Evolutionary conservation across 371 early-diverging fungal species (phyloP).

Genomic region (Apophysomyces elegans): DNA sequence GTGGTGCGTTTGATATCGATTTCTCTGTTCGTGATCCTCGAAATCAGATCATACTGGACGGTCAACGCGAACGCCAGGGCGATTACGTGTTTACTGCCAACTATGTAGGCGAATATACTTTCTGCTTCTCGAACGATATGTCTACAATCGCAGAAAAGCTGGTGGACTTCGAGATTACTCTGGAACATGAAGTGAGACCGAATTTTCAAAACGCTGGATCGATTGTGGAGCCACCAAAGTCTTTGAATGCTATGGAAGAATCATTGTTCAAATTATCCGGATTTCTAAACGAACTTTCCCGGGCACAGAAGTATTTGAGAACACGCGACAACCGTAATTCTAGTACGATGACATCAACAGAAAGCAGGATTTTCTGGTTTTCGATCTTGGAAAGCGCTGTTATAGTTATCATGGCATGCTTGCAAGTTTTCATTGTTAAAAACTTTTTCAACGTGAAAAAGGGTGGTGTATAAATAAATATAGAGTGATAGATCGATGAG

Average conservation of each 20-base stretch:
- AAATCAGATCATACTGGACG: conserved; percentile 62
- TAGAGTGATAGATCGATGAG: too few relatives aligned
- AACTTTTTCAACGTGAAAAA: conserved; percentile 74
- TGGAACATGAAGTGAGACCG: conserved; percentile 79
- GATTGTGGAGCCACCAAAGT: conserved; percentile 45
- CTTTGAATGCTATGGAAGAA: conserved; percentile 73
- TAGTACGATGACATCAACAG: conserved; percentile 83
- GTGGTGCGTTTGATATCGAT: conserved; percentile 93
- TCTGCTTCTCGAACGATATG: conserved; percentile 93
- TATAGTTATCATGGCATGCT: conserved; percentile 78
- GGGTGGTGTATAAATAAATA: conserved; percentile 54
- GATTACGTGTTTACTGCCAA: conserved; percentile 89
- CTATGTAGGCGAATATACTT: conserved; percentile 83
- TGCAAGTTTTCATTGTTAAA: conserved; percentile 87
- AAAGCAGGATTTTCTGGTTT: conserved; percentile 88
- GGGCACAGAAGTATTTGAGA: conserved; percentile 85
- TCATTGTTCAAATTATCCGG: conserved; percentile 56
- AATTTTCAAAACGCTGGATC: conserved; percentile 20
- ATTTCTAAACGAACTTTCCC: conserved; percentile 63
- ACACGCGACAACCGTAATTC: conserved; percentile 89
- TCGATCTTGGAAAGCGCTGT: conserved; percentile 72
- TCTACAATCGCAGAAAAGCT: conserved; percentile 89
- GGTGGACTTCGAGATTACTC: conserved; percentile 90
- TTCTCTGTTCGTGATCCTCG: conserved; percentile 79
- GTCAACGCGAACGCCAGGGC: conserved; percentile 86